Base-by-base conservation (phyloP, 208 protist genomes). In the Wallacemonas sp. region DNA sequence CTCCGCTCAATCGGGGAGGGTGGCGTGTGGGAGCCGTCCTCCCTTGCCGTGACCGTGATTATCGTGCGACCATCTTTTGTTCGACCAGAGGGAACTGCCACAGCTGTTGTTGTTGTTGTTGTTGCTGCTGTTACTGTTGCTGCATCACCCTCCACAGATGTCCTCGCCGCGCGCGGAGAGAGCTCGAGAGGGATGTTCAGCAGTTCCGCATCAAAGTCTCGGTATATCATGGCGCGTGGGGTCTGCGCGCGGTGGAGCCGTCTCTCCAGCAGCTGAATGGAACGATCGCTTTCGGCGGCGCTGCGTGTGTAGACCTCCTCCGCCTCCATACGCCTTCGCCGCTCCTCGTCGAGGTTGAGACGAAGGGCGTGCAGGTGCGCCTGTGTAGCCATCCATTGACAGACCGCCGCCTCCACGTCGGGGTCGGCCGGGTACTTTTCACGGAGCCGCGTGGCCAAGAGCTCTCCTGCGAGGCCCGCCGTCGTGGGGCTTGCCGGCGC, bases 221-320 rank as follows among this genome's bases (percentile, higher is more conserved):
- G 33, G 27, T 19, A 26, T 41, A 61, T 24, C 19, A 75, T 62
- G 0, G 54, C 64, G 27, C 63, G 67, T 19, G 63, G 41, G 19
- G 33, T 68, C 11, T 69, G 54, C 5, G 67, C 68, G 11, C 76
- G 69, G 39, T 69, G 67, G 41, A 87, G 68, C 1, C 73, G 79
- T 47, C 66, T 47, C 61, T 92, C 82, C 47, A 89, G 65, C 19
- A 82, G 60, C n/a, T 66, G 45, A 27, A 84, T 68, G 53, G 72
- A 68, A 9, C 70, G 54, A 44, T 76, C 68, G 19, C 74, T 77
- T 42, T 76, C 71, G 41, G 70, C 44, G 2, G 68, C 28, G 21
- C 68, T 66, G 19, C 72, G 63, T 21, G 83, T 76, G 33, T 63
- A 82, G 26, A 72, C 56, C 56, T 86, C 74, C 63, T 92, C 81